Evolutionary conservation across 2,329 filamentous ascomycete species (phyloP).

Genomic region (Pyrenophora seminiperda): DNA sequence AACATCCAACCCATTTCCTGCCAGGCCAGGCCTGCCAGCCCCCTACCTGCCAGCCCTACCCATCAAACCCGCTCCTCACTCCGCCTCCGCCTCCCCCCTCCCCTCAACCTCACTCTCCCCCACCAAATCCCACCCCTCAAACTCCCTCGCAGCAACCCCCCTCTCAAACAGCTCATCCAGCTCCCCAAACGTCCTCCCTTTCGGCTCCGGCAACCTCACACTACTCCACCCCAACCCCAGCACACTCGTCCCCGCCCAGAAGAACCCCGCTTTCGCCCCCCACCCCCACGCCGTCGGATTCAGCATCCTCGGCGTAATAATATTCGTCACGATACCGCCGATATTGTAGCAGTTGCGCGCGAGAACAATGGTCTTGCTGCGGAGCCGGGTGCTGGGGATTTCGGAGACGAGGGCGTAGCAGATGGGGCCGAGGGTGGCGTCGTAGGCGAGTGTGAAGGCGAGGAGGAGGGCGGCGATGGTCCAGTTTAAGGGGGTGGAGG

Average conservation of each 20-base stretch:
- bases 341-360: slow-evolving; percentile 77
- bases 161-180: slow-evolving; percentile 78
- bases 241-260: slow-evolving; percentile 79
- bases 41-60: no score
- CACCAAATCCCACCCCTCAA: neutral
- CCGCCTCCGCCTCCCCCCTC: no score
- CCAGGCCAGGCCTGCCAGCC: no score
- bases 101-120: no score
- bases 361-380: slow-evolving; percentile 86
- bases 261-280: slow-evolving; percentile 82
- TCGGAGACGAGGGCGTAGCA: slow-evolving; percentile 75
- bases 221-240: slow-evolving; percentile 76
- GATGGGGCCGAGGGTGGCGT: slow-evolving; percentile 45
- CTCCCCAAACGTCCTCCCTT: slow-evolving; percentile 78
- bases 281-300: slow-evolving; percentile 71
- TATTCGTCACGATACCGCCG: slow-evolving; percentile 76
- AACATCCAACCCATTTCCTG: no score
- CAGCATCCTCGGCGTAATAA: slow-evolving; percentile 68
- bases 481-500: slow-evolving; percentile 1
- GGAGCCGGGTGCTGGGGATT: slow-evolving; percentile 76
- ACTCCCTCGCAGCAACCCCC: slow-evolving; percentile 24
- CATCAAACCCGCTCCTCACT: no score
- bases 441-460: slow-evolving; percentile 18
- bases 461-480: slow-evolving; percentile 16
- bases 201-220: slow-evolving; percentile 77